phyloP scores from a whole-genome alignment of 2,329 filamentous ascomycete species.

The Pyricularia pennisetigena region DNA sequence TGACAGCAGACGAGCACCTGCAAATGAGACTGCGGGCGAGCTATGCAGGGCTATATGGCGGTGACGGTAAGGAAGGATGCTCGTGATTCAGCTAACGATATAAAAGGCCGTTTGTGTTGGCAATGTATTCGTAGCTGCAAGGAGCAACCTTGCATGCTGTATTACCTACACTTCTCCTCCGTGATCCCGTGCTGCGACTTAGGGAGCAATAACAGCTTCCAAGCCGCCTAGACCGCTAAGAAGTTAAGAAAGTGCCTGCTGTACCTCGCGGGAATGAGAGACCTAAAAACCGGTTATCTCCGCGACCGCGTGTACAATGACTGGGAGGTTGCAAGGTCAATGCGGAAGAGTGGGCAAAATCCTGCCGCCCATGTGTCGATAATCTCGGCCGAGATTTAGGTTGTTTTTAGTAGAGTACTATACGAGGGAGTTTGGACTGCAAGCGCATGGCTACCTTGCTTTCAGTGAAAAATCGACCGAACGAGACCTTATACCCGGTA shows the following conservation, averaged over 20 bases:
- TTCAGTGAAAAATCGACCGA: neutral
- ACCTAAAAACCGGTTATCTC: neutral
- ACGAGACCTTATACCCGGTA: neutral
- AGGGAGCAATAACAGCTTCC: neutral
- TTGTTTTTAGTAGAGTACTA: neutral
- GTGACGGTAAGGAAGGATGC: neutral
- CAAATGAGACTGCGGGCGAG: conserved; percentile 47
- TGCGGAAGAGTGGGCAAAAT: neutral
- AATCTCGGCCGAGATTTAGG: neutral
- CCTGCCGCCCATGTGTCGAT: neutral
- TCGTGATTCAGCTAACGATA: neutral
- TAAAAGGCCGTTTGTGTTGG: neutral
- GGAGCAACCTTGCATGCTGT: neutral
- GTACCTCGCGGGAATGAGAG: neutral
- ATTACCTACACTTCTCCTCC: neutral
- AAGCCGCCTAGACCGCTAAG: neutral
- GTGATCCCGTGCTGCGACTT: neutral
- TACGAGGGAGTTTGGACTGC: no score
- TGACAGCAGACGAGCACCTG: conserved; percentile 56
- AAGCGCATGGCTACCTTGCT: neutral
- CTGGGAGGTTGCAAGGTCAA: neutral
- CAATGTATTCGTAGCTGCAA: neutral
- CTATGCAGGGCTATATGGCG: conserved; percentile 44
- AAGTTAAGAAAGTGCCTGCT: neutral
- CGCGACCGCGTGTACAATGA: neutral